A percentile compares a stretch with the other conserved stretches of the same genome.
Evolutionary conservation across 106 monocot species (phyloP).

Genomic region (Allium cepa): DNA sequence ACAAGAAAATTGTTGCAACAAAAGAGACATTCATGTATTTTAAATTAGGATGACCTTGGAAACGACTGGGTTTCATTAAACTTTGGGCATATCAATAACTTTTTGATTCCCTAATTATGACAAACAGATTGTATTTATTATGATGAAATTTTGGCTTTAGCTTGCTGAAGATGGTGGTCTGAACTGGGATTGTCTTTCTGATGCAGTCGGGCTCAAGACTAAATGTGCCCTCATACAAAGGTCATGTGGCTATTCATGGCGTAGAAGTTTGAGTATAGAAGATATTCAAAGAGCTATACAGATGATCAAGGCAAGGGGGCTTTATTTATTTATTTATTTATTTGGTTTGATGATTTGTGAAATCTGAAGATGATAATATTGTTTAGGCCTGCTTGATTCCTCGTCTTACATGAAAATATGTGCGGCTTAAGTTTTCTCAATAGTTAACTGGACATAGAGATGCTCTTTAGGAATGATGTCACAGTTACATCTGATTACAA

Average conservation of each 20-base stretch:
- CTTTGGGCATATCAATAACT: no score
- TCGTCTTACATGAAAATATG: no score
- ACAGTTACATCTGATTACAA: no score
- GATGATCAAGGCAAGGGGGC: slow-evolving; percentile 54
- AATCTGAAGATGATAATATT: no score
- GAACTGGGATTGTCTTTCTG: slow-evolving; percentile 63
- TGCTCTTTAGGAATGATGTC: no score
- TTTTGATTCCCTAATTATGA: not conserved
- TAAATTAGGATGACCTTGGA: no score
- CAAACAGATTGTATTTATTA: not conserved
- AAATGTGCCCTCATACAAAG: slow-evolving; percentile 87
- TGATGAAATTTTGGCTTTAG: slow-evolving; percentile 54
- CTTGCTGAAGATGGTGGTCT: slow-evolving; percentile 80
- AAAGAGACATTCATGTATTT: no score
- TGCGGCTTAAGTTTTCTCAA: no score
- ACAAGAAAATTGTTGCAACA: no score
- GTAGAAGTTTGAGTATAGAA: slow-evolving; percentile 56
- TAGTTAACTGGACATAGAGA: no score
- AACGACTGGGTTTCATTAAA: no score
- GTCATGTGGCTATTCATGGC: slow-evolving; percentile 94
- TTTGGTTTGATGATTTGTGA: not conserved
- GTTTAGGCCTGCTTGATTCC: no score
- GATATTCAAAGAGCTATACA: slow-evolving; percentile 71
- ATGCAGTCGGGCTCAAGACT: slow-evolving; percentile 54
- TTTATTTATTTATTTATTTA: not conserved